phyloP scores from a whole-genome alignment of 2,329 filamentous ascomycete genomes.

The Plenodomus tracheiphilus region DNA sequence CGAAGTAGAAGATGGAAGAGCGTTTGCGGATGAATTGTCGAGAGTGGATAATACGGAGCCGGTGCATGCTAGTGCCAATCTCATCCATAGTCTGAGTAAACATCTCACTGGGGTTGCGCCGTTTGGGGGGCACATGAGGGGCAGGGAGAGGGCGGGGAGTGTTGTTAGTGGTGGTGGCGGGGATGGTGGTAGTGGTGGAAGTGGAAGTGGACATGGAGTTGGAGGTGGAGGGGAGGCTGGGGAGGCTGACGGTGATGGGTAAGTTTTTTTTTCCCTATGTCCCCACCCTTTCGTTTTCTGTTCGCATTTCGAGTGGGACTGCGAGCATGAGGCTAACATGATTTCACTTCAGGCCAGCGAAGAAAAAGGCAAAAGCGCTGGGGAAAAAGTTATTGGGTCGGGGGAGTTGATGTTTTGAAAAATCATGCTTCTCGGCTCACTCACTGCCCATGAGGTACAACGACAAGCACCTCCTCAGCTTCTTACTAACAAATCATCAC shows the following conservation, averaged over 20 bases:
- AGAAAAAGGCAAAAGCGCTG: constrained; percentile 18
- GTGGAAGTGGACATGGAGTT: constrained; percentile 3
- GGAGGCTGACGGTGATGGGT: constrained; percentile 25
- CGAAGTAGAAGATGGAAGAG: constrained; percentile 32
- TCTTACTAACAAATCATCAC: too few relatives aligned
- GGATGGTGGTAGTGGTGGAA: constrained; percentile 10
- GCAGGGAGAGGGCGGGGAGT: constrained; percentile 15
- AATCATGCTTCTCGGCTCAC: too few relatives aligned
- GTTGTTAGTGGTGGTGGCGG: constrained; percentile 15
- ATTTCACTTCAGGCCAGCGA: constrained; percentile 8
- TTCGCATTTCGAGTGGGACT: background rate
- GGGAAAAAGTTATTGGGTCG: constrained; percentile 21
- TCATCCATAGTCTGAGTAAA: constrained; percentile 38
- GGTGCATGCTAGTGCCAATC: constrained; percentile 27
- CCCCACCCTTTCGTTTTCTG: too few relatives aligned
- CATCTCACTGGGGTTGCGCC: constrained; percentile 39
- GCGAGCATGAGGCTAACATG: background rate
- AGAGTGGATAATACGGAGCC: constrained; percentile 43
- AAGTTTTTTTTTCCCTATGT: constrained; percentile 1
- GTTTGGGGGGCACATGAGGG: constrained; percentile 23
- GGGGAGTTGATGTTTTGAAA: constrained; percentile 8
- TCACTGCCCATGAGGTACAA: too few relatives aligned
- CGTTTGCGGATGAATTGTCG: constrained; percentile 42
- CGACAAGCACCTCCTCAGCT: too few relatives aligned
- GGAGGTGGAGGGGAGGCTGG: constrained; percentile 11